Base-by-base conservation (phyloP, 257 asterid genomes). In the Przewalskia tangutica region DNA sequence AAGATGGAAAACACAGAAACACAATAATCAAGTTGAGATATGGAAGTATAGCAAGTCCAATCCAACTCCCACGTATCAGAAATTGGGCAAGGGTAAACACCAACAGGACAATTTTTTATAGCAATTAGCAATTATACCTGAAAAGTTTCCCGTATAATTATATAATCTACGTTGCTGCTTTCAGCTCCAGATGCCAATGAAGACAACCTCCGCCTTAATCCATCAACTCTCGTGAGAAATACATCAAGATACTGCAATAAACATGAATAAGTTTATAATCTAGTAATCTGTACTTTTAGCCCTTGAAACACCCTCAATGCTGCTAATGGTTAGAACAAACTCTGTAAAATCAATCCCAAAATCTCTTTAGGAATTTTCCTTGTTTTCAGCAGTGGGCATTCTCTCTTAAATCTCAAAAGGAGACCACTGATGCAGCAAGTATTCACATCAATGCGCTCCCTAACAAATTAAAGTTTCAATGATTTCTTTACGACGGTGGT, bases 161-260 rank as follows among this genome's bases (percentile, higher is more conserved):
- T 82, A 87, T 82, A 92, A 78, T 90, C 87, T 83, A 87, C 46
- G 82, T 70, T 87, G 67, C 86, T 90, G 75, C 88, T 93, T 78
- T 46, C 88, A 81, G 87, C 86, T 48, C 85, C 81, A 77, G 91
- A 85, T 83, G 59, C 34, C 62, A 75, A 75, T 27, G 82, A 84
- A 82, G 94, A 94, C 38, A 90, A 58, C 85, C 93, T 92, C 89
- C 99, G 87, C 89, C 99, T 94, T 86, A 96, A 86, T 79, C 95
- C 97, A 88, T 93, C 97, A 55, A 92, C 94, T 89, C 99, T 93
- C 0, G 99, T 94, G 86, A 94, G 98, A 86, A 87, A 94, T 82
- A 93, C 81, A 82, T 96, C 94, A 55, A 94, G 89, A 88, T 96
- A 96, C 99, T 96, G 98, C 80, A 89, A 89, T 77, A 90, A 77